phyloP scores from a whole-genome alignment of 805 yeast species.

The Torulaspora gathmanii region DNA sequence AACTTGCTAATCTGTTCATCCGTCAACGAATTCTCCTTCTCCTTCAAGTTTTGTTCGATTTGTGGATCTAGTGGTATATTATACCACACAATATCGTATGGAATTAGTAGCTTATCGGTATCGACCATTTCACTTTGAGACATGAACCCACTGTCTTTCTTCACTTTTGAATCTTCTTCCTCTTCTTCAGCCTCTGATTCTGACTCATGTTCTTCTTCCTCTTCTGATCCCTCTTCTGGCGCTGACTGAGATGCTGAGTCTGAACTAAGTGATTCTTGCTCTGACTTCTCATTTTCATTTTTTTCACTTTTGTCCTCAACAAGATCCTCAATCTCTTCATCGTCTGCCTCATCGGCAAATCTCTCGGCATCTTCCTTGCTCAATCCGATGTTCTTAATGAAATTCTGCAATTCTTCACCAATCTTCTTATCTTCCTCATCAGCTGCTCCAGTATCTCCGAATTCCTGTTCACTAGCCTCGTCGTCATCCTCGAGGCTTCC shows the following conservation, averaged over 20 bases:
- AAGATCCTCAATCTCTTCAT: conserved; percentile 28
- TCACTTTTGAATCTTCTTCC: conserved; percentile 25
- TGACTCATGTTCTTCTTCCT: conserved; percentile 36
- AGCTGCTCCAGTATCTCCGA: conserved; percentile 38
- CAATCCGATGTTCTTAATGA: conserved; percentile 67
- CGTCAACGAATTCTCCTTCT: conserved; percentile 29
- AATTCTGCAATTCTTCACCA: conserved; percentile 50
- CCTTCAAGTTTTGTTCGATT: conserved; percentile 18
- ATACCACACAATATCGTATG: conserved; percentile 73
- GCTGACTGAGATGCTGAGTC: conserved; percentile 9
- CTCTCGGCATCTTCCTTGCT: conserved; percentile 34
- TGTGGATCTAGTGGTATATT: conserved; percentile 45
- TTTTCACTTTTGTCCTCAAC: conserved; percentile 36
- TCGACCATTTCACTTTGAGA: conserved; percentile 41
- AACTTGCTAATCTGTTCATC: conserved; percentile 57
- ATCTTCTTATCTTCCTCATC: conserved; percentile 39
- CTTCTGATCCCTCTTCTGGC: conserved; percentile 28
- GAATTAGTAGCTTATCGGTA: conserved; percentile 52
- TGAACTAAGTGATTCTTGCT: conserved; percentile 26
- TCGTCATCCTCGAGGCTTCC: conserved; percentile 50
- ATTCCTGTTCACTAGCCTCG: conserved; percentile 40
- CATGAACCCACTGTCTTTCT: conserved; percentile 33
- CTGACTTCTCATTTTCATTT: conserved; percentile 35
- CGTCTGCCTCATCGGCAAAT: conserved; percentile 36
- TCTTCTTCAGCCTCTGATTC: conserved; percentile 25